Evolutionary conservation across 1,284 basidiomycete genomes (phyloP).

Genomic region (Leccinum angustisporum): DNA sequence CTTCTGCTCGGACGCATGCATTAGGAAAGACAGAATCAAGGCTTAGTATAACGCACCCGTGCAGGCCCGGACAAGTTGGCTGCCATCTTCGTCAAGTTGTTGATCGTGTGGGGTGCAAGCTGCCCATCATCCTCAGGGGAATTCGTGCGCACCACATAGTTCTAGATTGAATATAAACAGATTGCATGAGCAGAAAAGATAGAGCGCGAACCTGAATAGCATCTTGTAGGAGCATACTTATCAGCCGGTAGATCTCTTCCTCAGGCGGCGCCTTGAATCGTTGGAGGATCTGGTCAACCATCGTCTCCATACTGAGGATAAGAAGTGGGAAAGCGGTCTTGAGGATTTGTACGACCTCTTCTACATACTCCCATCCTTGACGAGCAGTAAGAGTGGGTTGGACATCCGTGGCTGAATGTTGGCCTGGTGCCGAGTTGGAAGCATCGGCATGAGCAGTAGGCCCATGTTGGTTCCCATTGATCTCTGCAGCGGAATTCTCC

Average conservation of each 20-base stretch:
- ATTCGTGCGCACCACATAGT: constrained; percentile 71
- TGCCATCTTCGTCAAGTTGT: constrained; percentile 73
- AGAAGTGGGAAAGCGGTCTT: constrained; percentile 97
- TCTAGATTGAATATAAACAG: constrained; percentile 38
- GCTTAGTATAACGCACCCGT: constrained; percentile 48
- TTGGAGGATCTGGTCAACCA: constrained; percentile 93
- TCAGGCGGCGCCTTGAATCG: constrained; percentile 92
- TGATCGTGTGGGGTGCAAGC: constrained; percentile 56
- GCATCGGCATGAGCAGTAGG: constrained; percentile 17
- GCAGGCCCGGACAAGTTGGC: constrained; percentile 64
- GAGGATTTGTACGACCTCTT: constrained; percentile 92
- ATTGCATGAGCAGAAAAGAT: background rate
- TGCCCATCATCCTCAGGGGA: constrained; percentile 76
- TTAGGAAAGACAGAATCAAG: constrained; percentile 2
- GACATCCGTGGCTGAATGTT: constrained; percentile 31
- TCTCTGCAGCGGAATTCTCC: constrained; percentile 19
- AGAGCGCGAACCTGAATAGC: constrained; percentile 56
- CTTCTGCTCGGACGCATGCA: constrained; percentile 46
- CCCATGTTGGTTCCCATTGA: constrained; percentile 27
- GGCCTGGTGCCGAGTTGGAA: constrained; percentile 19
- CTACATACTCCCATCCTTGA: constrained; percentile 88
- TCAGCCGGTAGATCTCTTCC: constrained; percentile 94
- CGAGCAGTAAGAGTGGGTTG: constrained; percentile 48
- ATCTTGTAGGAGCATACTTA: constrained; percentile 80
- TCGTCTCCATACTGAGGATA: constrained; percentile 94